Percentiles rank a stretch among this genome's conserved stretches.
Evolutionary conservation across 2,329 filamentous ascomycete genomes (phyloP).

Genomic region (Sclerotinia spermophila): DNA sequence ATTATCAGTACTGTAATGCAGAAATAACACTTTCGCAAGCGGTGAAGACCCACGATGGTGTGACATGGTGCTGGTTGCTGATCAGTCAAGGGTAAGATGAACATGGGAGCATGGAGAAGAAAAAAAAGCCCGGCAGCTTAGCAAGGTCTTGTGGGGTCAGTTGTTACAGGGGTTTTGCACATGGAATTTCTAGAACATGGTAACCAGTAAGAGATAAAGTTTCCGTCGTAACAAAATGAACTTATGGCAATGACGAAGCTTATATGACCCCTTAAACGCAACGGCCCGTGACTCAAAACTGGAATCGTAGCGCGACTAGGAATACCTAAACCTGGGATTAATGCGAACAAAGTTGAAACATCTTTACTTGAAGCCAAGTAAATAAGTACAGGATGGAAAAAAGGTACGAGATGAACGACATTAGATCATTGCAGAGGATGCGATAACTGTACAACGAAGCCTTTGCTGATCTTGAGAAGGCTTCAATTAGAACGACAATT

Average conservation of each 20-base stretch:
- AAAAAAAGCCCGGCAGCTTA: conserved; percentile 7
- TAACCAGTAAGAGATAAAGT: conserved; percentile 15
- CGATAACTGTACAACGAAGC: background rate
- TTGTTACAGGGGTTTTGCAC: background rate
- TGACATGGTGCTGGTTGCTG: conserved; percentile 17
- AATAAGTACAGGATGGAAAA: background rate
- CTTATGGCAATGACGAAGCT: conserved; percentile 13
- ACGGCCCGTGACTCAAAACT: conserved; percentile 17
- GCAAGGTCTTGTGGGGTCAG: conserved; percentile 13
- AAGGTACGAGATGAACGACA: background rate
- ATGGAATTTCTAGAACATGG: conserved; percentile 12
- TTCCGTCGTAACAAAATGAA: conserved; percentile 5
- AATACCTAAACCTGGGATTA: conserved; percentile 10
- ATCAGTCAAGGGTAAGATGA: conserved; percentile 12
- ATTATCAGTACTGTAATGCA: conserved; percentile 17
- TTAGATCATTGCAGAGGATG: conserved; percentile 3
- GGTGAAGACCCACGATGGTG: conserved; percentile 16
- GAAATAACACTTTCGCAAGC: conserved; percentile 14
- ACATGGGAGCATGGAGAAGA: conserved; percentile 11
- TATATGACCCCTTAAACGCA: conserved; percentile 17
- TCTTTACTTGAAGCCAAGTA: conserved; percentile 4
- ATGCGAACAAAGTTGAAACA: conserved; percentile 5
- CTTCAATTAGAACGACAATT: background rate
- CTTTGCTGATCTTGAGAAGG: background rate
- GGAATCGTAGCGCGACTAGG: conserved; percentile 4